Conservation (phyloP, 768 basidiomycete species). For the Podaxis sp. region DNA sequence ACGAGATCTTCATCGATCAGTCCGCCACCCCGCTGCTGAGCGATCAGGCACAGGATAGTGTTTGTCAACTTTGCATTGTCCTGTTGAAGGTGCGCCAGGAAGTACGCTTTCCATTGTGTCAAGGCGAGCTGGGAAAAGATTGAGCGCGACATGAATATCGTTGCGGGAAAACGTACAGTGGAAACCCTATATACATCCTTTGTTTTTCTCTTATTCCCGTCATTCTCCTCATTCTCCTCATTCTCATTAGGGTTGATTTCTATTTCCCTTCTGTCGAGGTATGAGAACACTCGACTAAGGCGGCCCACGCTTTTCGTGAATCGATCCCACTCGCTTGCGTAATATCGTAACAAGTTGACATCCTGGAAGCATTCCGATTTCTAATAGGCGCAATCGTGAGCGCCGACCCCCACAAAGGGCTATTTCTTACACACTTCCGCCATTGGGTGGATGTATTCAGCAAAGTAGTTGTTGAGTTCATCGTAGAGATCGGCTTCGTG, state of each 20-base stretch:
- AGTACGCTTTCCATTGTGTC: slow-evolving; percentile 91
- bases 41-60: slow-evolving; percentile 84
- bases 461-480: slow-evolving; percentile 86
- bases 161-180: slow-evolving; percentile 55
- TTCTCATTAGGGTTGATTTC: slow-evolving; percentile 98
- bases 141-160: neutral
- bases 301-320: slow-evolving; percentile 97
- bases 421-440: slow-evolving; percentile 31
- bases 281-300: slow-evolving; percentile 93
- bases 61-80: slow-evolving; percentile 78
- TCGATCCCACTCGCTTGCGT: slow-evolving; percentile 90
- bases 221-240: slow-evolving; percentile 70
- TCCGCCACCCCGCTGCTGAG: slow-evolving; percentile 93
- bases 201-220: slow-evolving; percentile 75
- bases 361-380: slow-evolving; percentile 78
- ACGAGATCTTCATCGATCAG: slow-evolving; percentile 93
- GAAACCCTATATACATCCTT: slow-evolving; percentile 95
- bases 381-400: slow-evolving; percentile 35
- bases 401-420: neutral
- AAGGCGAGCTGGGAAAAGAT: slow-evolving; percentile 66
- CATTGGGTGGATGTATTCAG: slow-evolving; percentile 74
- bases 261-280: slow-evolving; percentile 98
- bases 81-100: slow-evolving; percentile 82
- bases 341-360: slow-evolving; percentile 85
- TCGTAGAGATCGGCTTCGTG: slow-evolving; percentile 71